Conservation (phyloP, 116 monocot genomes). For the Dioscorea cayenensis region DNA sequence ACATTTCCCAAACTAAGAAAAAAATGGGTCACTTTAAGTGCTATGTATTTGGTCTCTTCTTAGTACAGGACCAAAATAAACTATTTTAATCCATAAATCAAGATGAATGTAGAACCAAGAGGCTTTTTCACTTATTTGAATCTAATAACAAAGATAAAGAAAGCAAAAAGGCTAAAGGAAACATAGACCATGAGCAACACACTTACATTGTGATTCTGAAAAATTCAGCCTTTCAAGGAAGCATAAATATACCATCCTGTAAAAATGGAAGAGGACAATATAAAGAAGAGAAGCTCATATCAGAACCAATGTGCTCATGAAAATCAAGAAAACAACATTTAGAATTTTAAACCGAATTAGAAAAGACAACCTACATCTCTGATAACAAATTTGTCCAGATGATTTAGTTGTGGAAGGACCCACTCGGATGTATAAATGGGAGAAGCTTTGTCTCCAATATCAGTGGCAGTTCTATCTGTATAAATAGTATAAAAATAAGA, state of each 20-base stretch:
- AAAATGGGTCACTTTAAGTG: no score
- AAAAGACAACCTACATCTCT: slow-evolving; percentile 43
- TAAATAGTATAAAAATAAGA: slow-evolving; percentile 3
- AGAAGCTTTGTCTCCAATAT: slow-evolving; percentile 6
- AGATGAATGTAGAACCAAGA: no score
- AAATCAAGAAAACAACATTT: neutral
- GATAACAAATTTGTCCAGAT: slow-evolving; percentile 53
- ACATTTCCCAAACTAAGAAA: no score
- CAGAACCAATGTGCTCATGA: neutral
- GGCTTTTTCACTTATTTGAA: no score
- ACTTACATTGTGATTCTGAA: neutral
- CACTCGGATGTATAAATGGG: slow-evolving; percentile 52
- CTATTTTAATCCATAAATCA: no score
- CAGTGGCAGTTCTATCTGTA: slow-evolving; percentile 28
- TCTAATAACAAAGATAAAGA: no score
- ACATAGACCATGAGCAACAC: no score
- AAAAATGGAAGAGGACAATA: slow-evolving; percentile 7
- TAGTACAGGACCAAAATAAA: no score
- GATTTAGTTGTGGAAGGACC: slow-evolving; percentile 50
- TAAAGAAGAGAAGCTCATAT: neutral
- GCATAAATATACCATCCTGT: slow-evolving; percentile 60
- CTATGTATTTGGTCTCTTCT: no score
- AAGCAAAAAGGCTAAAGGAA: no score
- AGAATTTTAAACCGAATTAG: neutral
- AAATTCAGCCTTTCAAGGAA: slow-evolving; percentile 21